Percentiles rank a stretch among this genome's conserved stretches.
Evolutionary conservation across 2,329 filamentous ascomycete species (phyloP).

Genomic region (Penicillium verrucosum): DNA sequence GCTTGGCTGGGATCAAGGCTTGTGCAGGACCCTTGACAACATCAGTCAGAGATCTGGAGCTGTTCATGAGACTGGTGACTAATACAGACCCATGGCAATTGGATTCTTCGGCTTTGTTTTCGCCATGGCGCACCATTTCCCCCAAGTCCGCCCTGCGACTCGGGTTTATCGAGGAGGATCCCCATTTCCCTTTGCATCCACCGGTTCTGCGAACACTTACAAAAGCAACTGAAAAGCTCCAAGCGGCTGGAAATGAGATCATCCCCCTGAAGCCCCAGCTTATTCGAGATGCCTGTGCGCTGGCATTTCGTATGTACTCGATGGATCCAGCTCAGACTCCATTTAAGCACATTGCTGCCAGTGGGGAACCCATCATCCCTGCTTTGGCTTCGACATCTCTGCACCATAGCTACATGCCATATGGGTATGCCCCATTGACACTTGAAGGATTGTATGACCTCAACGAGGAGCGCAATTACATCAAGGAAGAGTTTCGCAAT

Average conservation of each 20-base stretch:
- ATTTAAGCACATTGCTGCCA: slow-evolving; percentile 31
- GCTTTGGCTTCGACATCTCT: slow-evolving; percentile 17
- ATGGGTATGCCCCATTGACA: slow-evolving; percentile 17
- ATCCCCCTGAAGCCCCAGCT: slow-evolving; percentile 1
- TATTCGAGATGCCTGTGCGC: slow-evolving; percentile 5
- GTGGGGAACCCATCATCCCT: slow-evolving; percentile 39
- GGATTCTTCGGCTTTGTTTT: slow-evolving; percentile 25
- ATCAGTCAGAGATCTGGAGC: slow-evolving; percentile 24
- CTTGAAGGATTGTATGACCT: slow-evolving; percentile 45
- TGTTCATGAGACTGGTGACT: slow-evolving; percentile 21
- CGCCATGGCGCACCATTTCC: slow-evolving; percentile 24
- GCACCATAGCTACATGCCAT: slow-evolving; percentile 10
- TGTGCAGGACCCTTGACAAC: slow-evolving; percentile 26
- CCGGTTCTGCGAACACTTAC: slow-evolving; percentile 13
- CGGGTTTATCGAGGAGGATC: slow-evolving; percentile 15
- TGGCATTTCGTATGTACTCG: slow-evolving; percentile 14
- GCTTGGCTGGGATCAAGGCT: slow-evolving; percentile 18
- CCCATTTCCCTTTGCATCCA: slow-evolving; percentile 17
- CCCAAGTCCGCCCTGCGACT: slow-evolving; percentile 7
- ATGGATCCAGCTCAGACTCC: slow-evolving; percentile 17
- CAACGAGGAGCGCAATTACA: slow-evolving; percentile 36
- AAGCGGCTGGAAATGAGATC: slow-evolving; percentile 9
- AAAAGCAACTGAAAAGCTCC: slow-evolving; percentile 3
- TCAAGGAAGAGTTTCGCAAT: slow-evolving; percentile 41
- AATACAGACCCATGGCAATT: slow-evolving; percentile 19